Conservation (phyloP, 345 rosid genomes). For the Aquilaria malaccensis region DNA sequence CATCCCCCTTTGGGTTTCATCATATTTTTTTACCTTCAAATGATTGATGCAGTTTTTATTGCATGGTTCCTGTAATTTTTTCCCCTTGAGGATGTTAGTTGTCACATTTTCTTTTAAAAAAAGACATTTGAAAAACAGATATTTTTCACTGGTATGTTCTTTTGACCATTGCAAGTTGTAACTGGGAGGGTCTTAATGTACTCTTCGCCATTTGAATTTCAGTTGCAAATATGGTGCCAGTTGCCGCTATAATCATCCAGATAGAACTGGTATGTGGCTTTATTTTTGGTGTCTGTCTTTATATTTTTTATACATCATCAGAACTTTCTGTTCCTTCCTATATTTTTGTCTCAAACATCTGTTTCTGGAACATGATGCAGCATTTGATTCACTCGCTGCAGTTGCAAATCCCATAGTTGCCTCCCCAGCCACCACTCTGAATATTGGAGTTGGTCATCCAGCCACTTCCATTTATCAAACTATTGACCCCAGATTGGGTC, state of each 20-base stretch:
- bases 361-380: conserved; percentile 36
- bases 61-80: neutral
- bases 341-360: neutral
- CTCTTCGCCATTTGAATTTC: conserved; percentile 15
- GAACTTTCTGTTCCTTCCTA: conserved; percentile 3
- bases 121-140: neutral
- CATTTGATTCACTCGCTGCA: conserved; percentile 55
- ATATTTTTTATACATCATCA: neutral
- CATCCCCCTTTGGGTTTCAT: too few relatives aligned
- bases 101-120: too few relatives aligned
- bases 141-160: too few relatives aligned
- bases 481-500: conserved; percentile 38
- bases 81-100: neutral
- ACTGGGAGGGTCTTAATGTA: conserved; percentile 4
- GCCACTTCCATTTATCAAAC: conserved; percentile 65
- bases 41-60: too few relatives aligned
- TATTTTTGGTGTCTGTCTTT: neutral
- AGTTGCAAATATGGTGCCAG: conserved; percentile 95
- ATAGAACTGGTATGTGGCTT: conserved; percentile 55
- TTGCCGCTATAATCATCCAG: conserved; percentile 97
- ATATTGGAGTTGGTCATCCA: conserved; percentile 44
- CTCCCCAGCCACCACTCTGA: conserved; percentile 35
- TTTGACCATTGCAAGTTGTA: too few relatives aligned
- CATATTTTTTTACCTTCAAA: too few relatives aligned
- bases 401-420: conserved; percentile 40